Percentiles rank a stretch among this genome's conserved stretches.
These are phyloP conservation scores for Trichosanthes truncata DNA, from an alignment of 306 rosid genomes.

Conservation along the genomic window DNA sequence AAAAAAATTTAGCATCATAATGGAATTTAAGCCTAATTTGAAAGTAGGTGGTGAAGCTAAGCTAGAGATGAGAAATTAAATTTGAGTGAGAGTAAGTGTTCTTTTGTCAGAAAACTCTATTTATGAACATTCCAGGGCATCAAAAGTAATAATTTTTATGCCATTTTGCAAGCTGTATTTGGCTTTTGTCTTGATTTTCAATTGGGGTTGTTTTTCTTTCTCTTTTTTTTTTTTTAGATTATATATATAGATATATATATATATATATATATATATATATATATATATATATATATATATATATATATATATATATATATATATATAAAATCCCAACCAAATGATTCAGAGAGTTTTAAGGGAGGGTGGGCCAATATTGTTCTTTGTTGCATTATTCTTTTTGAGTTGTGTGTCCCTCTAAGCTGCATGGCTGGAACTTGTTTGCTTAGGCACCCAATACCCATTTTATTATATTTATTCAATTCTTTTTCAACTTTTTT, in stretches of 20 bases:
- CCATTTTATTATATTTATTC: background rate
- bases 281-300: background rate
- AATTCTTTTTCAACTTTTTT: background rate
- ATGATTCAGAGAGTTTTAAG: slow-evolving; percentile 2
- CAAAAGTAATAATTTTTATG: background rate
- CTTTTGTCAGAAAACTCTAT: background rate
- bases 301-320: background rate
- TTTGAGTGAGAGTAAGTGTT: background rate
- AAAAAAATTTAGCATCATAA: too few relatives aligned
- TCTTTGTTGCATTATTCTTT: slow-evolving; percentile 5
- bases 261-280: background rate
- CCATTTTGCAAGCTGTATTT: slow-evolving; percentile 29
- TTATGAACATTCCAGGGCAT: background rate
- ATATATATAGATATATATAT: background rate
- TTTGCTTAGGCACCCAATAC: background rate
- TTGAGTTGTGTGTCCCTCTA: background rate
- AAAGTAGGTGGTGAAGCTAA: background rate
- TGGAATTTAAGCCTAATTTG: background rate
- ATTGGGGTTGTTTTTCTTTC: background rate
- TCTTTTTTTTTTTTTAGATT: background rate
- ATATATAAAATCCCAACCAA: background rate
- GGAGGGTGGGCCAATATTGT: background rate
- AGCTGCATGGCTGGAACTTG: slow-evolving; percentile 1
- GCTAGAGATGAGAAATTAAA: background rate
- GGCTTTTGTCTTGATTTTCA: background rate